These are phyloP conservation scores for Jatropha curcas DNA, from an alignment of 345 rosid species.

Conservation along the genomic window DNA sequence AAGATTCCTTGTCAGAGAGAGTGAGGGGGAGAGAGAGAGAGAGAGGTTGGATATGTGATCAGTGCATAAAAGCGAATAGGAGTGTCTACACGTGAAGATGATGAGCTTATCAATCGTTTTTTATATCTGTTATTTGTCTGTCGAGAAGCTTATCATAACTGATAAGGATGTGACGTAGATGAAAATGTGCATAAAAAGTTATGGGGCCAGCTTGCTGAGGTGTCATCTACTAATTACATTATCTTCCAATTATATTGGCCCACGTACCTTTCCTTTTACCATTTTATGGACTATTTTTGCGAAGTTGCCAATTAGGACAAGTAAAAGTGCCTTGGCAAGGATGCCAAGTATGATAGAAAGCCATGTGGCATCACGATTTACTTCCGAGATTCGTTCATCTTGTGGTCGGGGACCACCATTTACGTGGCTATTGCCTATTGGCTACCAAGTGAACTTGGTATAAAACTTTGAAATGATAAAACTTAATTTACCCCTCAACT, in stretches of 20 bases:
- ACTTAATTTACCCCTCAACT: no score
- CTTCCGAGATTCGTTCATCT: no score
- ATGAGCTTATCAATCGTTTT: slow-evolving; percentile 14
- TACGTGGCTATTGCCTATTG: no score
- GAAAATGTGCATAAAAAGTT: neutral
- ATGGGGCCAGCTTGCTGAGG: neutral
- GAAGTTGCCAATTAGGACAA: slow-evolving; percentile 10
- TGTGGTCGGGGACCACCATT: no score
- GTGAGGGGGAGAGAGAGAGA: neutral
- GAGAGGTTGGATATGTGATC: neutral
- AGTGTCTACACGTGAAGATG: neutral
- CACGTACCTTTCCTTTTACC: neutral
- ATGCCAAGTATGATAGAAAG: neutral
- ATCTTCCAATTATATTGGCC: neutral
- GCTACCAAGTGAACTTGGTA: no score
- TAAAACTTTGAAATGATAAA: no score
- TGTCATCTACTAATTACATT: neutral
- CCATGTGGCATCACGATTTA: neutral
- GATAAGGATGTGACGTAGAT: neutral
- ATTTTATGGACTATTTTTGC: neutral
- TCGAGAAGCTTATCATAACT: neutral
- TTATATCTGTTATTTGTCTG: neutral
- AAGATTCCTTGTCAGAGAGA: neutral
- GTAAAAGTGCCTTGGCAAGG: neutral
- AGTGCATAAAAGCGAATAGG: neutral